Base-by-base conservation (phyloP, 2,329 filamentous ascomycete species). In the Cephalotrichum gorgonifer region DNA sequence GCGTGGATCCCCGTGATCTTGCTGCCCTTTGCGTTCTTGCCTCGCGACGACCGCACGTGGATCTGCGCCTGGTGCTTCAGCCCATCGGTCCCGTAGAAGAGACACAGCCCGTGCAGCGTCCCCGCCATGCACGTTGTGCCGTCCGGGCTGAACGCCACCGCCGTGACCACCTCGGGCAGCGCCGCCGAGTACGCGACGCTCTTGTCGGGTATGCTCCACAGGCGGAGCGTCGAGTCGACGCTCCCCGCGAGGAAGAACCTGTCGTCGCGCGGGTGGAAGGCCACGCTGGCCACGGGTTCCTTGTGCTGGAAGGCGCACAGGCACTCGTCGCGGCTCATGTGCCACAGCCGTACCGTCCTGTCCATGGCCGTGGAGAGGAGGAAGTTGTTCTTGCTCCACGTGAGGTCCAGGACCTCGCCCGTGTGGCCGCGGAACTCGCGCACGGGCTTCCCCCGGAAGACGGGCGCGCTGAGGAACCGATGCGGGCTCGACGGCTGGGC, bases 321-420 rank as follows among this genome's bases (percentile, higher is more conserved):
- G 58, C 89, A 96, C 59, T 97, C 90, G 3, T 76, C 66, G 47
- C 91, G 77, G 60, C 80, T 91, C 53, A 93, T 75, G 65, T 98
- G 93, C 91, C 93, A 98, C 44, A 98, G 66, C 14, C 88, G 79
- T 12, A 98, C 93, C 0, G 90, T 95, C 70, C 96, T 96, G 63
- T 98, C 93, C 89, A 97, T 96, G 0, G 90, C 95, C 0, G 90
- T 94, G 3, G 91, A 96, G 15, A 98, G 73, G 26, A 98, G 67
- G 57, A 98, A 98, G 63, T 95, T 95, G 66, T 98, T 98, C 74
- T 97, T 98, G 70, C 91, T 97, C 93, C 93, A 98, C 63, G 88
- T 95, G 52, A 98, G 65, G 61, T 95, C 91, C 54, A 98, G 69
- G 6, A 98, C 81, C 56, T 94, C 90, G 15, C 85, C 83, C 0